Evolutionary conservation across 768 basidiomycete genomes (phyloP).

Genomic region (Lentinus brumalis): DNA sequence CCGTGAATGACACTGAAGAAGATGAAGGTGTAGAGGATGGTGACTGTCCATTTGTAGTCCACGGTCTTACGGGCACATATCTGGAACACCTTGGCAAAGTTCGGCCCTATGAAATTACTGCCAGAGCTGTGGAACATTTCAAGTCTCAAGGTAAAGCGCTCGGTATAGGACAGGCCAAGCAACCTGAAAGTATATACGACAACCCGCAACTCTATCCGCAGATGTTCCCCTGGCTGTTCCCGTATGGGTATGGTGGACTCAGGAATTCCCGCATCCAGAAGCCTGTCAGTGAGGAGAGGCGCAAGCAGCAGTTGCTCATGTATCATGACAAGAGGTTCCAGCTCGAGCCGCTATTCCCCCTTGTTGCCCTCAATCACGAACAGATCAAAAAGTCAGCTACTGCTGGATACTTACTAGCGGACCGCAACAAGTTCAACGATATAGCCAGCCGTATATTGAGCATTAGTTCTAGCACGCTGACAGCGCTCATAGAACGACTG

Average conservation of each 20-base stretch:
- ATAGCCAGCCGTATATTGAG: constrained; percentile 7
- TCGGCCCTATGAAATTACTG: too few species aligned
- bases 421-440: constrained; percentile 4
- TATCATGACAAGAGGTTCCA: constrained; percentile 26
- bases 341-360: constrained; percentile 16
- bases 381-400: constrained; percentile 19
- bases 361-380: constrained; percentile 25
- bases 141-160: too few species aligned
- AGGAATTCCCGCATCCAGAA: neutral
- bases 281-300: neutral
- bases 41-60: too few species aligned
- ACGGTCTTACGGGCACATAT: too few species aligned
- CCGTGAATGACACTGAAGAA: too few species aligned
- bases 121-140: too few species aligned
- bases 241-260: constrained; percentile 20
- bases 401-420: constrained; percentile 17
- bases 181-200: too few species aligned
- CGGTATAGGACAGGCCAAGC: too few species aligned
- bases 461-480: constrained; percentile 3
- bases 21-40: too few species aligned
- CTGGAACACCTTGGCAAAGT: too few species aligned
- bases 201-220: constrained; percentile 16
- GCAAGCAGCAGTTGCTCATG: constrained; percentile 18
- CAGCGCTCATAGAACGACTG: neutral
- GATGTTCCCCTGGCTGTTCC: constrained; percentile 23